phyloP scores from a whole-genome alignment of 257 asterid species.

The Nicotiana tomentosiformis region DNA sequence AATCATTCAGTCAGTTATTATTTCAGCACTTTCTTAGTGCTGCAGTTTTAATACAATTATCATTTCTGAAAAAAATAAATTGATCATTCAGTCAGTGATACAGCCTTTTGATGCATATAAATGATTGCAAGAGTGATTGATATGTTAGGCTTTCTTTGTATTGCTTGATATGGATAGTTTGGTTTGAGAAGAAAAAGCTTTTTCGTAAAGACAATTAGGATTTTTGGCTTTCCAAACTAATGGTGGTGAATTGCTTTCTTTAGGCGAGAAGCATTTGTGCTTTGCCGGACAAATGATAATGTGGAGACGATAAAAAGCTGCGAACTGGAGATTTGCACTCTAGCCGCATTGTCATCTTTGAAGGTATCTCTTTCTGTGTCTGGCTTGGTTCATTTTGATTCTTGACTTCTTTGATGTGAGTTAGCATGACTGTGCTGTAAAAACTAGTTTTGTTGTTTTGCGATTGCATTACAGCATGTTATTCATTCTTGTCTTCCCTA shows the following conservation, averaged over 20 bases:
- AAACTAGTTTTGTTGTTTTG: neutral
- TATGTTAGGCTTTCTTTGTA: neutral
- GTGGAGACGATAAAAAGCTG: slow-evolving; percentile 38
- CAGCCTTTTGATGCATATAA: neutral
- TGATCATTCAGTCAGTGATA: neutral
- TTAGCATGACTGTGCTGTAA: neutral
- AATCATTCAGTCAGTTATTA: neutral
- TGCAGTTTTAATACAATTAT: too few relatives aligned
- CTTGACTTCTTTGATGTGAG: neutral
- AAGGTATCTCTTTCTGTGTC: slow-evolving; percentile 34
- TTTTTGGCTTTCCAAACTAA: neutral
- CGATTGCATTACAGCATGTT: neutral
- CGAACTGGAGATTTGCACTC: slow-evolving; percentile 68
- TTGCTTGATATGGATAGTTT: slow-evolving; percentile 3
- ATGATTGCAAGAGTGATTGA: neutral
- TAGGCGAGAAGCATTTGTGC: slow-evolving; percentile 76
- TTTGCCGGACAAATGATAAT: slow-evolving; percentile 52
- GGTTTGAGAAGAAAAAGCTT: neutral
- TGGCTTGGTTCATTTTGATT: neutral
- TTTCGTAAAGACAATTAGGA: neutral
- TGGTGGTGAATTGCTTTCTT: neutral
- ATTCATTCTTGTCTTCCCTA: neutral
- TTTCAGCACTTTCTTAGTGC: too few relatives aligned
- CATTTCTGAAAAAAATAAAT: too few relatives aligned
- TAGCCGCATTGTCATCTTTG: slow-evolving; percentile 65